phyloP scores from a whole-genome alignment of 768 basidiomycete species.

The Suillus occidentalis region DNA sequence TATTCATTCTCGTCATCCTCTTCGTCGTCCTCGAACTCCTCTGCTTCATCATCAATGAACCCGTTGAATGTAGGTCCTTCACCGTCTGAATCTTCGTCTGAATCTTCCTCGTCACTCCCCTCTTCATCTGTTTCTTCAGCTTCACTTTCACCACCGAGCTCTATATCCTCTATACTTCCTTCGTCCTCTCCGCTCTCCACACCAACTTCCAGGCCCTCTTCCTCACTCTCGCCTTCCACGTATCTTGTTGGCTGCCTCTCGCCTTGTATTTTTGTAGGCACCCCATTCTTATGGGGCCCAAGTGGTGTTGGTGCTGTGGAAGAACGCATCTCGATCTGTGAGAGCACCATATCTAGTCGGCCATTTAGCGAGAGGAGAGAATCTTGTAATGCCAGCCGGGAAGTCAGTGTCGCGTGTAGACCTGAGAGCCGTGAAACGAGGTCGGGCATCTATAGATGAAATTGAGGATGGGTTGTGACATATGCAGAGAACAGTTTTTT shows the following conservation, averaged over 20 bases:
- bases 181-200: slow-evolving; percentile 65
- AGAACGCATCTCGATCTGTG: slow-evolving; percentile 88
- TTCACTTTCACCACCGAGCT: slow-evolving; percentile 64
- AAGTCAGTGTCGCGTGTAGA: slow-evolving; percentile 77
- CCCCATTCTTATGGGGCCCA: slow-evolving; percentile 40
- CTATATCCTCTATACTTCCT: slow-evolving; percentile 78
- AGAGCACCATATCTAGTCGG: slow-evolving; percentile 88
- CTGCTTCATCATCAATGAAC: slow-evolving; percentile 65
- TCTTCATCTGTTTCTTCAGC: slow-evolving; percentile 50
- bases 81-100: slow-evolving; percentile 43
- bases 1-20: slow-evolving; percentile 54
- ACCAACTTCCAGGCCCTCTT: slow-evolving; percentile 54
- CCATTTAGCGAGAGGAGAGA: slow-evolving; percentile 85
- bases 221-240: slow-evolving; percentile 80
- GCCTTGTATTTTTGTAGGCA: slow-evolving; percentile 32
- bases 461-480: slow-evolving; percentile 1
- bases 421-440: slow-evolving; percentile 84
- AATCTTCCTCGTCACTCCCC: slow-evolving; percentile 40
- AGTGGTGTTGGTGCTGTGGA: slow-evolving; percentile 64
- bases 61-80: slow-evolving; percentile 44
- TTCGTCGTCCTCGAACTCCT: slow-evolving; percentile 52
- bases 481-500: not conserved
- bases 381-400: slow-evolving; percentile 80
- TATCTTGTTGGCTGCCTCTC: slow-evolving; percentile 51
- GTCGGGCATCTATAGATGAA: slow-evolving; percentile 75